Base-by-base conservation (phyloP, 352 stramenopile species). In the Ophiocytium majus region DNA sequence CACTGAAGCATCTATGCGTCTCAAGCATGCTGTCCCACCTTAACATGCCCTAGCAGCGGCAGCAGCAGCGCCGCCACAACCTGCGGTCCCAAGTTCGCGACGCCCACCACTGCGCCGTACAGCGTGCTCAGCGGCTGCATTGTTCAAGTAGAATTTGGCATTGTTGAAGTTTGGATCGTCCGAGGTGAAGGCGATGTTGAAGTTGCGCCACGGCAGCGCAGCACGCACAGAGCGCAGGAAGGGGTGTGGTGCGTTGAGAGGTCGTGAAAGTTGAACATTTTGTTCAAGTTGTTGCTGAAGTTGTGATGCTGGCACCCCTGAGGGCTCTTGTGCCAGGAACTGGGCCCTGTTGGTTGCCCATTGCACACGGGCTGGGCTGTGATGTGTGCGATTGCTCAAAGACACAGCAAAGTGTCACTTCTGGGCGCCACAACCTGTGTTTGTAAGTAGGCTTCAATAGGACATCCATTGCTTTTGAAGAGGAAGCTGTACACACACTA, bases 81-180 rank as follows among this genome's bases (percentile, higher is more conserved):
- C 5, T 35, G 32, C 5, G 10, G 14, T 10, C 66, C 66, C 35
- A 78, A 14, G 35, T 5, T 78, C 17, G 17, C 14, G 32, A 78
- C 66, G 35, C 66, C 66, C 5, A 43, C 66, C 32, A 78, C 14
- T 43, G 66, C 66, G 32, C 66, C 66, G 35, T 78, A 78, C 35
- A 78, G 57, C 23, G 57, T 71, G 57, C 57, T 28, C 28, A 71
- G 28, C 23, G 19, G 23, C 57, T 71, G 28, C 23, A 71, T 23
- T 23, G 57, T 71, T 71, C 28, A 28, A 71, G 57, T 28, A 71
- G 28, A 28, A 71, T 71, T 23, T 28, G 28, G 19, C 28, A 71
- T 23, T 71, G 28, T 23, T 23, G 19, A 28, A 71, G 19, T 71
- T 71, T 28, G 23, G 28, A 71, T 71, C 23, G 23, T 23, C 57